phyloP scores from a whole-genome alignment of 306 rosid genomes.

The Coriaria nepalensis region DNA sequence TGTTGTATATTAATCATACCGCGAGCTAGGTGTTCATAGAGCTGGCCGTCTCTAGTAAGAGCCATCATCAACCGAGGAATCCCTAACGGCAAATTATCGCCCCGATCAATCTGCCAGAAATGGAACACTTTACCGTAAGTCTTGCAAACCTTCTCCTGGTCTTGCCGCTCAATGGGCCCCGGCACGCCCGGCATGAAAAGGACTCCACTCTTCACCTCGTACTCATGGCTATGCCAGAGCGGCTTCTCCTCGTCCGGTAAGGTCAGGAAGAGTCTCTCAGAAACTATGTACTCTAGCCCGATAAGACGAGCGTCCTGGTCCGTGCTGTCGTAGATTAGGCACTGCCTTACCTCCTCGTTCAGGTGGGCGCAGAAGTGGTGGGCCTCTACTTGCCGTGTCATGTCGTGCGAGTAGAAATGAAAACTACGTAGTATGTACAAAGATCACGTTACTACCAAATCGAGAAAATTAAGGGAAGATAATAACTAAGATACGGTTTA shows the following conservation, averaged over 20 bases:
- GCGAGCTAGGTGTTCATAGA: conserved; percentile 22
- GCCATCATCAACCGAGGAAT: conserved; percentile 69
- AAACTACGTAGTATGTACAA: conserved; percentile 19
- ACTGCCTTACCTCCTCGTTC: conserved; percentile 76
- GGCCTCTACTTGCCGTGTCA: conserved; percentile 80
- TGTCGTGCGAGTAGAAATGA: conserved; percentile 63
- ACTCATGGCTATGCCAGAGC: conserved; percentile 77
- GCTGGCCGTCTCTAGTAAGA: conserved; percentile 59
- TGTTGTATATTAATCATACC: too few species aligned
- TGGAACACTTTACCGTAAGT: conserved; percentile 75
- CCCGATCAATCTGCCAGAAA: conserved; percentile 72
- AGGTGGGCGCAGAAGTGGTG: conserved; percentile 70
- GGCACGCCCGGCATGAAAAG: conserved; percentile 50
- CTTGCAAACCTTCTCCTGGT: conserved; percentile 49
- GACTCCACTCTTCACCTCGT: conserved; percentile 67
- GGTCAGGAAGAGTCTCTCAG: conserved; percentile 43
- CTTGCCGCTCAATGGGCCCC: conserved; percentile 26
- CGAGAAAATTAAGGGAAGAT: neutral
- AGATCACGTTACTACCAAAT: neutral
- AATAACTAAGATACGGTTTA: neutral
- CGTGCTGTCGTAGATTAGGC: conserved; percentile 50
- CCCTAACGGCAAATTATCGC: conserved; percentile 51
- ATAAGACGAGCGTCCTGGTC: conserved; percentile 29
- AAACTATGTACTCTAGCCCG: conserved; percentile 50
- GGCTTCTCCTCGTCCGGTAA: conserved; percentile 67